A percentile compares a stretch with the other conserved stretches of the same genome.
phyloP scores from a whole-genome alignment of 2,329 filamentous ascomycete genomes.

The Phialemoniopsis sp. region DNA sequence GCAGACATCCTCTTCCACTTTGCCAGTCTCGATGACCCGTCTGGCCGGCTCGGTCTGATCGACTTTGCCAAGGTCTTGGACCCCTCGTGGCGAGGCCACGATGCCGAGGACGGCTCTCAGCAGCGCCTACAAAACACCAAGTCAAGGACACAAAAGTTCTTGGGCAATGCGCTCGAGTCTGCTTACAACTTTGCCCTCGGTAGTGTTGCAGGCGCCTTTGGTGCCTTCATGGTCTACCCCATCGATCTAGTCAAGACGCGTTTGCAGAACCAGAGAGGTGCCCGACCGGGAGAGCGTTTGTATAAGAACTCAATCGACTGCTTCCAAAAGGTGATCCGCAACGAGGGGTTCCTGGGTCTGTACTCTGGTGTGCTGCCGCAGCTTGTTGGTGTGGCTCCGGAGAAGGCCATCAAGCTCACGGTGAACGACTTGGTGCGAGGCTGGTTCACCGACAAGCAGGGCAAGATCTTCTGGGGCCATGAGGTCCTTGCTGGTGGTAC shows the following conservation, averaged over 20 bases:
- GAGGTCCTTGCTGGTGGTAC: constrained; percentile 86
- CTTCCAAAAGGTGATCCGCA: constrained; percentile 85
- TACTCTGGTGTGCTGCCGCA: constrained; percentile 96
- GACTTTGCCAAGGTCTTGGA: constrained; percentile 97
- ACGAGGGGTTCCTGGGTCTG: constrained; percentile 84
- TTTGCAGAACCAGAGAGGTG: constrained; percentile 92
- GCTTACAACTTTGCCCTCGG: constrained; percentile 88
- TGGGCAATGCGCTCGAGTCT: constrained; percentile 68
- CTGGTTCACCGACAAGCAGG: constrained; percentile 69
- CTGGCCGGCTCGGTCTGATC: constrained; percentile 72
- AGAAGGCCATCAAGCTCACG: constrained; percentile 98
- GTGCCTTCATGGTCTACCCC: constrained; percentile 98
- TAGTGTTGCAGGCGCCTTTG: constrained; percentile 89
- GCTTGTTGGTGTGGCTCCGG: constrained; percentile 94
- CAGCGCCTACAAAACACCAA: constrained; percentile 39
- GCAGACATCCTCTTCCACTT: constrained; percentile 99
- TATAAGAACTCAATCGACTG: constrained; percentile 99
- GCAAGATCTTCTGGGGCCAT: constrained; percentile 63
- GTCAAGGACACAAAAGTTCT: constrained; percentile 48
- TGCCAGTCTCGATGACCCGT: constrained; percentile 84
- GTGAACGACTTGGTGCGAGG: constrained; percentile 91
- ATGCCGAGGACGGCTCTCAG: constrained; percentile 36
- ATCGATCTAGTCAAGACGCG: constrained; percentile 98
- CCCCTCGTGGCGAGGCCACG: constrained; percentile 74
- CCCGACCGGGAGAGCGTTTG: constrained; percentile 76